Conservation (phyloP, 192 early-diverging fungal species). For the Podila minutissima region DNA sequence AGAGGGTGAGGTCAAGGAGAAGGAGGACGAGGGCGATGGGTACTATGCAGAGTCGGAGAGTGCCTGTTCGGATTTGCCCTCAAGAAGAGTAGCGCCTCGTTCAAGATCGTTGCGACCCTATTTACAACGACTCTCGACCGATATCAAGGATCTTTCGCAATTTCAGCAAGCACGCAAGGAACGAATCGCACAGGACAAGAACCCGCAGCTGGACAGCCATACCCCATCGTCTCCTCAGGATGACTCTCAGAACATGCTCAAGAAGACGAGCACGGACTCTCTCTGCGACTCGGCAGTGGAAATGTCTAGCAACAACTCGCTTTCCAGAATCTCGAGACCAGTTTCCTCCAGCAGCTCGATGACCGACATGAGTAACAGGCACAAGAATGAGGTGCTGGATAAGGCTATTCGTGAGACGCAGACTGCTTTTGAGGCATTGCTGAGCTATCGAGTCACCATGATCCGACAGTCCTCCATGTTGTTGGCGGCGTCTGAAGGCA, state of each 20-base stretch:
- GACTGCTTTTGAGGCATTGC: too few species aligned
- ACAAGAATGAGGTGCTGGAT: too few species aligned
- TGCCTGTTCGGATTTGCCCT: neutral
- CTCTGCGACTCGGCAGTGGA: constrained; percentile 37
- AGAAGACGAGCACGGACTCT: constrained; percentile 10
- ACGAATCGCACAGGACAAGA: too few species aligned
- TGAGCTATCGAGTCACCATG: too few species aligned
- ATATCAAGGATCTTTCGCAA: neutral
- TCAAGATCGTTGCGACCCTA: neutral
- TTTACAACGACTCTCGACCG: neutral
- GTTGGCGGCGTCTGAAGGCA: too few species aligned
- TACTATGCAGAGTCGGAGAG: neutral
- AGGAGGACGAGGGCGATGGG: neutral
- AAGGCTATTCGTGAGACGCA: too few species aligned
- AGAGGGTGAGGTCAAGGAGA: neutral
- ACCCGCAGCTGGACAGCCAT: neutral
- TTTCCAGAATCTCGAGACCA: neutral
- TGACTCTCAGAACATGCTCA: neutral
- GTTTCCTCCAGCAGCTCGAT: neutral
- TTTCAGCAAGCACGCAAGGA: too few species aligned
- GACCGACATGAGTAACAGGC: neutral
- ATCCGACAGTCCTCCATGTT: too few species aligned
- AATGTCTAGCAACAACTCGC: constrained; percentile 2
- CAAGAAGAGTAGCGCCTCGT: too few species aligned
- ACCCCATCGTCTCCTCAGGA: neutral